A percentile compares a stretch with the other conserved stretches of the same genome.
phyloP scores from a whole-genome alignment of 352 stramenopile genomes.

The Pythium utonaiense region DNA sequence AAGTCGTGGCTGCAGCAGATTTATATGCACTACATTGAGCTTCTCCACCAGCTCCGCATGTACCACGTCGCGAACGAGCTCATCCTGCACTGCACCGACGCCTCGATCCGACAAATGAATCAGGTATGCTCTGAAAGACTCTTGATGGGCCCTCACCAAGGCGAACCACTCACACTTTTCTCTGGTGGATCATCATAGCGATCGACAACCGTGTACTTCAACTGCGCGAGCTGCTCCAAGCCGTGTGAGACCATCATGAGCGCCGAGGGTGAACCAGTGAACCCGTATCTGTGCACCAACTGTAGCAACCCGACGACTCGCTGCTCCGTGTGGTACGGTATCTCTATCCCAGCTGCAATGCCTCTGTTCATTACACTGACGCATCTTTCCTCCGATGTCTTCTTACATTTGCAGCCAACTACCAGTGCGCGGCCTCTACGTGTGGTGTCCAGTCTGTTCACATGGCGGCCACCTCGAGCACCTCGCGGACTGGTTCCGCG shows the following conservation, averaged over 20 bases:
- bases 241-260: constrained; percentile 45
- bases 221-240: constrained; percentile 75
- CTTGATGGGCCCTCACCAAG: no score
- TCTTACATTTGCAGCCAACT: constrained; percentile 66
- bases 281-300: constrained; percentile 47
- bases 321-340: constrained; percentile 82
- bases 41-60: constrained; percentile 84
- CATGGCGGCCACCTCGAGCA: constrained; percentile 86
- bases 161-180: no score
- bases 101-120: constrained; percentile 89
- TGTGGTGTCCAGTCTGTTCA: constrained; percentile 90
- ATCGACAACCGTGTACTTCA: constrained; percentile 86
- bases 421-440: constrained; percentile 84
- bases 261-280: constrained; percentile 26
- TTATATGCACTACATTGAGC: constrained; percentile 89
- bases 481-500: constrained; percentile 53
- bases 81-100: constrained; percentile 78
- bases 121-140: constrained; percentile 55
- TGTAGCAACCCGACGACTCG: constrained; percentile 73
- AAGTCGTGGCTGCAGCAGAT: constrained; percentile 88
- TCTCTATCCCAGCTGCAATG: background rate
- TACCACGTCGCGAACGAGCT: constrained; percentile 86
- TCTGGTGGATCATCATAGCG: constrained; percentile 39
- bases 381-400: constrained; percentile 11
- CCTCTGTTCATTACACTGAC: background rate